Conservation (phyloP, 1,284 basidiomycete species). For the Moesziomyces globuligerus region DNA sequence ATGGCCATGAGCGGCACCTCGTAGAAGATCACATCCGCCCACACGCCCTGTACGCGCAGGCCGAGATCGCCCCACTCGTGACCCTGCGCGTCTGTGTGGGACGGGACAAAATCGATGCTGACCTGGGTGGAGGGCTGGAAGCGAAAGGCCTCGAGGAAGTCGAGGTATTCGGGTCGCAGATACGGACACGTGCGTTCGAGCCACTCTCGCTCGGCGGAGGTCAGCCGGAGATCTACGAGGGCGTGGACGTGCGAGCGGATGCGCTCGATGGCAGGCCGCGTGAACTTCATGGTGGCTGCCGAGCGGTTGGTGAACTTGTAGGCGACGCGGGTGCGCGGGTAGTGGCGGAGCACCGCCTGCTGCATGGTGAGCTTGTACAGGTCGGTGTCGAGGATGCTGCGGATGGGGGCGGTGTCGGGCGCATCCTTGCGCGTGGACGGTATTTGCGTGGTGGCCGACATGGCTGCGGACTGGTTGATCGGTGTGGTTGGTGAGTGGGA, state of each 20-base stretch:
- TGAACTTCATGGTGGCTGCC: conserved; percentile 75
- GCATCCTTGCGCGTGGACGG: conserved; percentile 19
- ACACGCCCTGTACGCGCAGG: conserved; percentile 79
- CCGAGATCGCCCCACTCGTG: conserved; percentile 75
- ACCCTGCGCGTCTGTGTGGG: neutral
- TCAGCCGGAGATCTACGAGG: conserved; percentile 76
- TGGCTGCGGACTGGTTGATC: too few relatives aligned
- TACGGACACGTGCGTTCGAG: conserved; percentile 79
- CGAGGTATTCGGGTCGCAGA: conserved; percentile 78
- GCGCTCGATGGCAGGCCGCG: conserved; percentile 75
- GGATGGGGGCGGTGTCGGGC: conserved; percentile 19
- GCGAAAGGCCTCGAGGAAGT: conserved; percentile 77
- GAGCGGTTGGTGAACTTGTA: conserved; percentile 88
- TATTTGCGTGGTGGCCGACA: neutral
- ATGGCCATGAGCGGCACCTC: conserved; percentile 94
- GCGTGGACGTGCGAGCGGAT: conserved; percentile 73
- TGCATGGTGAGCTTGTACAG: conserved; percentile 99
- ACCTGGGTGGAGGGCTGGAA: conserved; percentile 84
- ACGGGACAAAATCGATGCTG: conserved; percentile 75
- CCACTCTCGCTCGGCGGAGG: conserved; percentile 76
- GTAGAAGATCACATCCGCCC: conserved; percentile 92
- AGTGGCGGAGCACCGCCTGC: conserved; percentile 86
- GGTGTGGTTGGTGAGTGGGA: too few relatives aligned
- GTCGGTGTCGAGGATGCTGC: conserved; percentile 90
- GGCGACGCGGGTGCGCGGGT: conserved; percentile 74